Evolutionary conservation across 176 grass and related monocot genomes (phyloP).

Genomic region (Carex littledalei): DNA sequence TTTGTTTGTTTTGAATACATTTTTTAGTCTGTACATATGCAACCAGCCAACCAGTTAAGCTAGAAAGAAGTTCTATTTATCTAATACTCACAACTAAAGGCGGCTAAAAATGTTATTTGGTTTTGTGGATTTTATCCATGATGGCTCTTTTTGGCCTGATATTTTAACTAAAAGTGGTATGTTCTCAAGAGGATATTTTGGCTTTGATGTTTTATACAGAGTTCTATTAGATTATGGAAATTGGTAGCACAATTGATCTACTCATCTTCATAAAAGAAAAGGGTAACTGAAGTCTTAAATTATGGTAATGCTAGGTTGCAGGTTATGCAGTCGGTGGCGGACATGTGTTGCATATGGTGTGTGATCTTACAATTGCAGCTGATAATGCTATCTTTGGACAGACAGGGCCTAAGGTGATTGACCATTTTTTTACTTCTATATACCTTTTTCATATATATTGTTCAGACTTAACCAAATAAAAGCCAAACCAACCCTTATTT

Average conservation of each 20-base stretch:
- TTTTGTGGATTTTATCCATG: not conserved
- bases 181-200: not conserved
- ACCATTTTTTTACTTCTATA: not conserved
- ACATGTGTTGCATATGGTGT: slow-evolving; percentile 91
- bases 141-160: not conserved
- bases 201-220: not conserved
- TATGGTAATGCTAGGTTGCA: slow-evolving; percentile 43
- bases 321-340: slow-evolving; percentile 91
- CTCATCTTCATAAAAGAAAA: not conserved
- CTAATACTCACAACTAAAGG: not conserved
- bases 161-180: not conserved
- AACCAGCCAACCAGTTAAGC: not conserved
- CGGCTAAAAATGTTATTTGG: not conserved
- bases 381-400: slow-evolving; percentile 90
- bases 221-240: not conserved
- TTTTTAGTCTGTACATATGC: not conserved
- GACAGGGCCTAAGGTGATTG: slow-evolving; percentile 81
- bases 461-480: not conserved
- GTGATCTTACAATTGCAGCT: slow-evolving; percentile 80
- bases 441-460: not conserved
- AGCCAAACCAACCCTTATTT: not conserved
- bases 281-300: not conserved
- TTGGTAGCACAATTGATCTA: not conserved
- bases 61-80: not conserved
- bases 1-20: not conserved